These are phyloP conservation scores for Plantago elongata DNA, from an alignment of 257 asterid genomes.

Conservation along the genomic window DNA sequence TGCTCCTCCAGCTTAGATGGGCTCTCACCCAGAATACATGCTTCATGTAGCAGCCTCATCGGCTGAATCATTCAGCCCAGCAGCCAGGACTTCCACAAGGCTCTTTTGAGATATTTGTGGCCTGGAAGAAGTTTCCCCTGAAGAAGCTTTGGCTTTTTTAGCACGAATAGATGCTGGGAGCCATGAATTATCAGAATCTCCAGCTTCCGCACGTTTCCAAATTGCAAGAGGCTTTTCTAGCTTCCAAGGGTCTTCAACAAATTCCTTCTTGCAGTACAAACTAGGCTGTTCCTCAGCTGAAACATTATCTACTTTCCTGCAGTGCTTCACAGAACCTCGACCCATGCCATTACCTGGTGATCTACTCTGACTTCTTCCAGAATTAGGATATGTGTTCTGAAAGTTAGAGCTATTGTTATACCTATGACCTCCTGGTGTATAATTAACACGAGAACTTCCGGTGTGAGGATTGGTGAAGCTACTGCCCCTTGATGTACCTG, in stretches of 20 bases:
- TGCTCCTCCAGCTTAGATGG: too few species aligned
- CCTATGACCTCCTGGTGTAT: slow-evolving; percentile 40
- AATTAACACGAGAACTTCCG: slow-evolving; percentile 22
- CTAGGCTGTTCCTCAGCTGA: slow-evolving; percentile 41
- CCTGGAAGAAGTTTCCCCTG: slow-evolving; percentile 24
- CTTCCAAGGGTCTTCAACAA: slow-evolving; percentile 86
- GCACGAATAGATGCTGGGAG: slow-evolving; percentile 43
- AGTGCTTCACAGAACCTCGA: slow-evolving; percentile 31
- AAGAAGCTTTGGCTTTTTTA: slow-evolving; percentile 53
- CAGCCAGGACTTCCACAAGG: slow-evolving; percentile 73
- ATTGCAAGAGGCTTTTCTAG: slow-evolving; percentile 36
- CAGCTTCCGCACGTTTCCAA: slow-evolving; percentile 29
- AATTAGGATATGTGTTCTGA: slow-evolving; percentile 14
- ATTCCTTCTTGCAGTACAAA: slow-evolving; percentile 48
- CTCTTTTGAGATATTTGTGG: slow-evolving; percentile 38
- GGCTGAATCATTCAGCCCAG: slow-evolving; percentile 44
- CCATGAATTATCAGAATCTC: slow-evolving; percentile 31
- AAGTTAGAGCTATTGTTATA: slow-evolving; percentile 26
- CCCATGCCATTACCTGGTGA: slow-evolving; percentile 22
- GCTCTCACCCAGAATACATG: too few species aligned
- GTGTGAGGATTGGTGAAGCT: slow-evolving; percentile 24
- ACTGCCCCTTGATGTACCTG: slow-evolving; percentile 34
- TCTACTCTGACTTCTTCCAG: slow-evolving; percentile 42
- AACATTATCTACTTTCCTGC: slow-evolving; percentile 34
- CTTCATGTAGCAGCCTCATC: slow-evolving; percentile 14